phyloP scores from a whole-genome alignment of 306 rosid species.

The Sechiopsis laciniata region DNA sequence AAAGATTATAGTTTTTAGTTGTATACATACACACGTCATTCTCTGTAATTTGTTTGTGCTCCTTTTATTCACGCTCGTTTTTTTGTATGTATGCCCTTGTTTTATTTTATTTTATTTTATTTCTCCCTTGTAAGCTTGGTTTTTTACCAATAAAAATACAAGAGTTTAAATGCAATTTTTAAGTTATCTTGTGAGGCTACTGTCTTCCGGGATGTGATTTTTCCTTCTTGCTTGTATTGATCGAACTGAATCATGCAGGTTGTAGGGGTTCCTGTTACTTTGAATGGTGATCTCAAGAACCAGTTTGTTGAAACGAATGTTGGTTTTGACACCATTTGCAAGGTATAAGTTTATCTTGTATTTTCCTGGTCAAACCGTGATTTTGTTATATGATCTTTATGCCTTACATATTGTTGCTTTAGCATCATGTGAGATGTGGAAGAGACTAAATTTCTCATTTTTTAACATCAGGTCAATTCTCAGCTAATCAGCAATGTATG shows the following conservation, averaged over 20 bases:
- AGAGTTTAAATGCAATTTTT: background rate
- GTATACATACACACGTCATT: no score
- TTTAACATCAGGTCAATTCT: constrained; percentile 77
- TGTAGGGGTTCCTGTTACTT: constrained; percentile 96
- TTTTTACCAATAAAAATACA: no score
- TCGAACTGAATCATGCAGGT: constrained; percentile 45
- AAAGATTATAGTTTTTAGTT: background rate
- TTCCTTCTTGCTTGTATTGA: background rate
- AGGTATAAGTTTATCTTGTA: constrained; percentile 45
- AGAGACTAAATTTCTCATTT: constrained; percentile 7
- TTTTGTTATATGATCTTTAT: constrained; percentile 13
- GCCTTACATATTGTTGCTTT: constrained; percentile 7
- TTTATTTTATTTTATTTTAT: no score
- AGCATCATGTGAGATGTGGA: constrained; percentile 13
- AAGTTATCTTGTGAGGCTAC: background rate
- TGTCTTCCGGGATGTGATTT: background rate
- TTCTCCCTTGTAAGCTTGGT: no score
- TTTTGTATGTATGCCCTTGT: no score
- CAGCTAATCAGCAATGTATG: constrained; percentile 97
- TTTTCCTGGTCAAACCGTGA: constrained; percentile 7
- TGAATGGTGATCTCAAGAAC: constrained; percentile 95
- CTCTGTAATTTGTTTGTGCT: no score
- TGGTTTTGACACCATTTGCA: constrained; percentile 93
- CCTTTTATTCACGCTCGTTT: no score
- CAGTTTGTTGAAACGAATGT: constrained; percentile 94